phyloP scores from a whole-genome alignment of 495 filamentous ascomycete species.

The Lasiosphaeris hirsuta region DNA sequence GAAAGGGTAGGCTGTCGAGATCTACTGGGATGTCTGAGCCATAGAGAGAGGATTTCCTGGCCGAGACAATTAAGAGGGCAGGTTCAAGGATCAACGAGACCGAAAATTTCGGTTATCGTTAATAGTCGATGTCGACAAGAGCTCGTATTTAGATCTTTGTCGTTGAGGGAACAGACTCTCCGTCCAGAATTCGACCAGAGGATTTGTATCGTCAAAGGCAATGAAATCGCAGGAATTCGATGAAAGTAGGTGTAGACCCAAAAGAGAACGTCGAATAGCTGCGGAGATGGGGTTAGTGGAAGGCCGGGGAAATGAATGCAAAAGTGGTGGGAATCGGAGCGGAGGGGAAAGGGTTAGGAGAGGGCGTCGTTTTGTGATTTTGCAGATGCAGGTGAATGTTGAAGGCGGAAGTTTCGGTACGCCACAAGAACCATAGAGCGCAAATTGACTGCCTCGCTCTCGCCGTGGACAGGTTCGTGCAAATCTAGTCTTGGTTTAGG shows the following conservation, averaged over 20 bases:
- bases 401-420: too few species aligned
- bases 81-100: neutral
- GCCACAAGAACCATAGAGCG: too few species aligned
- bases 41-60: conserved; percentile 30
- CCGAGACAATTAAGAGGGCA: conserved; percentile 1
- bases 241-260: neutral
- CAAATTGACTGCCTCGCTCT: too few species aligned
- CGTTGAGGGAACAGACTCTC: conserved; percentile 2
- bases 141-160: neutral
- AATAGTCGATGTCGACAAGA: neutral
- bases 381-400: too few species aligned
- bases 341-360: too few species aligned
- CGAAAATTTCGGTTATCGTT: neutral
- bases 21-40: conserved; percentile 43
- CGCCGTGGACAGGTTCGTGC: too few species aligned
- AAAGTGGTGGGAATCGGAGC: too few species aligned
- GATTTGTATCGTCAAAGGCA: neutral
- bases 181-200: neutral
- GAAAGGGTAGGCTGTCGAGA: conserved; percentile 27
- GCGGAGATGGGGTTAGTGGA: neutral
- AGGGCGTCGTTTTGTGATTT: too few species aligned
- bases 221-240: conserved; percentile 1
- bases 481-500: too few species aligned
- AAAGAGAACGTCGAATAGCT: conserved; percentile 31
- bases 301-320: neutral